A percentile compares a stretch with the other conserved stretches of the same genome.
Conservation (phyloP, 495 filamentous ascomycete genomes). For the Antarctomyces pellizariae region DNA sequence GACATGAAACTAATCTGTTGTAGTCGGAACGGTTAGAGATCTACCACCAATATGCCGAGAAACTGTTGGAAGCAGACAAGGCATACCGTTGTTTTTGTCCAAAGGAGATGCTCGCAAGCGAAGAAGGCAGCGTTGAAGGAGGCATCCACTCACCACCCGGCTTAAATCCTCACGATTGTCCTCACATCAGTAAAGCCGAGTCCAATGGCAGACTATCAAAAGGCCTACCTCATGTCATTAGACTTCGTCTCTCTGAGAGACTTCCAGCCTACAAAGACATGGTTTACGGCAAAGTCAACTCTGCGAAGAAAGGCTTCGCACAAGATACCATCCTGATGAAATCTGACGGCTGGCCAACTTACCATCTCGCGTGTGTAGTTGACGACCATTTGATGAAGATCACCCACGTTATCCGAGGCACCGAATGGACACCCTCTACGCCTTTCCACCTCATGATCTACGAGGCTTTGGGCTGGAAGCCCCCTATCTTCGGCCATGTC, state of each 20-base stretch:
- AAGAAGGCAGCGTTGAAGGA: too few relatives aligned
- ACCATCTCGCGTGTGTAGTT: constrained; percentile 91
- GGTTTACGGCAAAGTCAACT: constrained; percentile 40
- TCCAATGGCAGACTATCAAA: constrained; percentile 40
- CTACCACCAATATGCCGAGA: constrained; percentile 48
- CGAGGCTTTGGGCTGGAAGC: constrained; percentile 69
- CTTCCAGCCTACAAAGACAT: constrained; percentile 44
- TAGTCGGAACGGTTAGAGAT: constrained; percentile 59
- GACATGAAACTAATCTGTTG: constrained; percentile 8
- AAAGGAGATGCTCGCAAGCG: too few relatives aligned
- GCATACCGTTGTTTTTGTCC: constrained; percentile 92
- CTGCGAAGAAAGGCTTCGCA: constrained; percentile 21
- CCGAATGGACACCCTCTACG: constrained; percentile 87
- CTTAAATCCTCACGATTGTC: too few relatives aligned
- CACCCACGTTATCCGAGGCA: constrained; percentile 80
- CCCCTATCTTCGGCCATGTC: constrained; percentile 69
- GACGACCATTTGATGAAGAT: constrained; percentile 90
- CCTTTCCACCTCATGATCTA: constrained; percentile 77
- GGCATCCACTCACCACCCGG: too few relatives aligned
- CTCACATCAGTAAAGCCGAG: constrained; percentile 34
- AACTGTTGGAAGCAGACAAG: constrained; percentile 42
- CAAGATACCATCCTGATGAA: constrained; percentile 76
- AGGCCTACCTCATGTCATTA: constrained; percentile 54
- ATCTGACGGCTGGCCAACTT: constrained; percentile 76
- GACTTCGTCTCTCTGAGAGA: constrained; percentile 37